Conservation (phyloP, 2,329 filamentous ascomycete genomes). For the Aspergillus spinulosporus region DNA sequence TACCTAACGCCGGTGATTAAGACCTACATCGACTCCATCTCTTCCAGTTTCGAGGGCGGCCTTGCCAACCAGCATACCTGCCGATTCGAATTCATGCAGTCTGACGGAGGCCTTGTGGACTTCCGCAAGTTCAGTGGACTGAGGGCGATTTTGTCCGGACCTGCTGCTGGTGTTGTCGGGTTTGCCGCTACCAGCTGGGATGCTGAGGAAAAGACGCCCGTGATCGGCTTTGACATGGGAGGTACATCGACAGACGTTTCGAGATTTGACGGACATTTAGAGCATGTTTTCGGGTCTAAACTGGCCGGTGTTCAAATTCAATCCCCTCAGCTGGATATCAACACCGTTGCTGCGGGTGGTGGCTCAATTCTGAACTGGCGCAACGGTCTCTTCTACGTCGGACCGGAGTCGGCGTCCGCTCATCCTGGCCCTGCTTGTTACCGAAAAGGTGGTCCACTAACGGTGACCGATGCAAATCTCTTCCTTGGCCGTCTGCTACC, state of each 20-base stretch:
- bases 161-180: slow-evolving; percentile 80
- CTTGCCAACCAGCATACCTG: slow-evolving; percentile 71
- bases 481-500: slow-evolving; percentile 82
- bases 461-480: slow-evolving; percentile 88
- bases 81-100: slow-evolving; percentile 94
- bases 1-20: slow-evolving; percentile 78
- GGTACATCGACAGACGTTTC: slow-evolving; percentile 89
- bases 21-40: slow-evolving; percentile 62
- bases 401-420: slow-evolving; percentile 85
- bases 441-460: slow-evolving; percentile 83
- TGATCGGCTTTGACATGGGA: slow-evolving; percentile 96
- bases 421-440: slow-evolving; percentile 93
- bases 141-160: slow-evolving; percentile 83
- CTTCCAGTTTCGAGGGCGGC: slow-evolving; percentile 54
- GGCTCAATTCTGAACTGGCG: slow-evolving; percentile 69
- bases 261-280: slow-evolving; percentile 81
- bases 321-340: slow-evolving; percentile 88
- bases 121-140: slow-evolving; percentile 66
- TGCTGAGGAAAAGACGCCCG: slow-evolving; percentile 72
- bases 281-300: slow-evolving; percentile 92
- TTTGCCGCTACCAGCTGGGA: slow-evolving; percentile 92
- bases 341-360: slow-evolving; percentile 89
- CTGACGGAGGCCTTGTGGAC: slow-evolving; percentile 68
- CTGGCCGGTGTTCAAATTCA: slow-evolving; percentile 90
- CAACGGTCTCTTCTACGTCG: slow-evolving; percentile 88